Evolutionary conservation across 148 eudicot species (phyloP).

Genomic region (Rheum nobile): DNA sequence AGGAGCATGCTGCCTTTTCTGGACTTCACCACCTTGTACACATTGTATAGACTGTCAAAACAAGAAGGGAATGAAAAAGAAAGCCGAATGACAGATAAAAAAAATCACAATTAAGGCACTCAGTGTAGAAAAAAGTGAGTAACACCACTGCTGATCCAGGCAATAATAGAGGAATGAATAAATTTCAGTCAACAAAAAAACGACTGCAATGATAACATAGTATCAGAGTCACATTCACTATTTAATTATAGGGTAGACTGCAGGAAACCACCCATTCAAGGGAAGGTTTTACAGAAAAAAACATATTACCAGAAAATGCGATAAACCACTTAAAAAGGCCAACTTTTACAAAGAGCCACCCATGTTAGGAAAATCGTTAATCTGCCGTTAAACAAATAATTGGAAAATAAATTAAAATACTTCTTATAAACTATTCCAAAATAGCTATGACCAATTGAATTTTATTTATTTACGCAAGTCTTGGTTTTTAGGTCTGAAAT

Average conservation of each 20-base stretch:
- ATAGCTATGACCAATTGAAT: too few relatives aligned
- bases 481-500: too few relatives aligned
- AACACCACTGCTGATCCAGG: neutral
- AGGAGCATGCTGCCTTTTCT: conserved; percentile 77
- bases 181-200: neutral
- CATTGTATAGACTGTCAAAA: conserved; percentile 62
- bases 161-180: neutral
- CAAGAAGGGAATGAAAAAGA: conserved; percentile 13
- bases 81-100: neutral
- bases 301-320: too few relatives aligned
- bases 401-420: too few relatives aligned
- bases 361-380: too few relatives aligned
- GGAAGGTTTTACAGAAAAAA: too few relatives aligned
- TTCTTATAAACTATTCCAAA: too few relatives aligned
- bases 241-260: neutral
- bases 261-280: too few relatives aligned
- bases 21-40: conserved; percentile 49
- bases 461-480: too few relatives aligned
- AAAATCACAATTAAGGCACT: neutral
- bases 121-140: neutral
- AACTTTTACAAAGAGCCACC: too few relatives aligned
- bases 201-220: neutral
- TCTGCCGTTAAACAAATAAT: too few relatives aligned
- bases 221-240: neutral
- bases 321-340: too few relatives aligned